phyloP scores from a whole-genome alignment of 176 grass and related monocot genomes.

The Triticum turgidum region DNA sequence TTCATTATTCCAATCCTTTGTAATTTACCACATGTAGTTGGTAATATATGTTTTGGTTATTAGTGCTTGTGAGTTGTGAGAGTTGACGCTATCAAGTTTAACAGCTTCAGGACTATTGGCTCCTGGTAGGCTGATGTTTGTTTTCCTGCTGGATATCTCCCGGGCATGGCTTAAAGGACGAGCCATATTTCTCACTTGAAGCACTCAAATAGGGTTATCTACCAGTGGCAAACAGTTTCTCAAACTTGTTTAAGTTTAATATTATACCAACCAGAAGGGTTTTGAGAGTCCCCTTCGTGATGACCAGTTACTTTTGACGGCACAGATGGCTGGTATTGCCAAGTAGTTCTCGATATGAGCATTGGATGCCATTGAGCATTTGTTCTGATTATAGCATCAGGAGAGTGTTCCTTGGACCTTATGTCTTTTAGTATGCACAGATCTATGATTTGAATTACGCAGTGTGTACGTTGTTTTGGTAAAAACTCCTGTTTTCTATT shows the following conservation, averaged over 20 bases:
- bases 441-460: not conserved
- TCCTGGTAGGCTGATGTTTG: not conserved
- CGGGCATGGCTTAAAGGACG: not conserved
- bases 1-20: not conserved
- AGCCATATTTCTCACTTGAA: not conserved
- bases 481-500: not conserved
- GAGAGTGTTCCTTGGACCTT: not conserved
- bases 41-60: conserved; percentile 1
- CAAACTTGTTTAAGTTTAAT: not conserved
- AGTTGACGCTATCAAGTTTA: conserved; percentile 17
- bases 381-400: conserved; percentile 14
- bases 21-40: not conserved
- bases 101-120: not conserved
- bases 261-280: not conserved
- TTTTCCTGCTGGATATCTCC: not conserved
- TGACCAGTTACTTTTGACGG: not conserved
- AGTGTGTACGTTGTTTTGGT: conserved; percentile 8
- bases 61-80: not conserved
- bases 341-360: conserved; percentile 4
- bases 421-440: conserved; percentile 12
- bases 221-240: not conserved
- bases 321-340: not conserved
- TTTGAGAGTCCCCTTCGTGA: not conserved
- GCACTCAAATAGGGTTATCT: not conserved
- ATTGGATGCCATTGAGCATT: conserved; percentile 6